Evolutionary conservation across 768 basidiomycete species (phyloP), one percentile per base, ranked within the genome.

Genomic region (Tricholoma sp.): DNA sequence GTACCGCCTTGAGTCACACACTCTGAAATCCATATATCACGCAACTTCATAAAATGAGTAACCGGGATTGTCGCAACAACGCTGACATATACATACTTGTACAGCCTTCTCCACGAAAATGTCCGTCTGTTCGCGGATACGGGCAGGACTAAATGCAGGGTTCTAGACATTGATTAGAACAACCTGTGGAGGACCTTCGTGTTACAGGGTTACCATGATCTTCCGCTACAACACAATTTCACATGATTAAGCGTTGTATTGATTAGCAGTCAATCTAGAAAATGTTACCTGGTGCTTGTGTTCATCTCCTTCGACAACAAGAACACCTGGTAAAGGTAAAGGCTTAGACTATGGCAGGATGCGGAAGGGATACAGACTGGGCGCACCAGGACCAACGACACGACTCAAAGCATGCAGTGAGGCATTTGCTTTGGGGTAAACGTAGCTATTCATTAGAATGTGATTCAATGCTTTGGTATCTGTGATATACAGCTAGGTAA

Each of bases 101-200:
- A 77, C 59, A 0, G 85, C 70, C 64, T 85, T 87, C 2, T 78
- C 75, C 4, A 83, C 60, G 57, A 88, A 86, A 11, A 82, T 80
- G 12, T 74, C 74, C 0, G 83, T 83, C 15, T 86, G 63, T 41
- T 79, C 80, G 6, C 84, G 72, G 32, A 88, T 76, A 62, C 86
- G 85, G 0, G 76, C 68, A 3, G 76, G 74, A 1, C 85, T 83
- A 61, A 89, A 89, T 0, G 85, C 85, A 10, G 86, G 86, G 57
- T 87, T 89, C 86, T 80, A 9, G 29, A 36, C 8, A 17, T 11
- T 36, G n/a, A 36, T 51, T 4, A 51, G 50, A 34, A 18, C 9
- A 20, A 36, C 12, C 6, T 31, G 39, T 15, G 52, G 33, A 55
- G 50, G 13, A 4, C 18, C 24, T 15, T 20, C n/a, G 8, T 15